These are phyloP conservation scores for Melanogaster broomeanus DNA, from an alignment of 768 basidiomycete species.

Conservation along the genomic window DNA sequence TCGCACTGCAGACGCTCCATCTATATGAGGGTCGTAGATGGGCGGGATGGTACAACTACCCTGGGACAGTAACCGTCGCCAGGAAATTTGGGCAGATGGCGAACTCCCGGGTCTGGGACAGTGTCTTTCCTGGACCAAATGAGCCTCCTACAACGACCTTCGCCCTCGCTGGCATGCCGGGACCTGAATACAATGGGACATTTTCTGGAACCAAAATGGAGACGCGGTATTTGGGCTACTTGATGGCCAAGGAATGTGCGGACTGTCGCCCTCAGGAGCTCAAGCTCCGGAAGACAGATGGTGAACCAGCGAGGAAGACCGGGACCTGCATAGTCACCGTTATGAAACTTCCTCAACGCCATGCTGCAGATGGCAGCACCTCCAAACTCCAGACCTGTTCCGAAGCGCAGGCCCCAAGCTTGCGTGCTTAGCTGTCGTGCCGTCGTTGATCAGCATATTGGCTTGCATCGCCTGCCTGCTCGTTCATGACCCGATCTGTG, in stretches of 20 bases:
- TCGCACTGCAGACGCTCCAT: slow-evolving; percentile 36
- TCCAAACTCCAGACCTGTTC: slow-evolving; percentile 5
- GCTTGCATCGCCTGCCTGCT: slow-evolving; percentile 21
- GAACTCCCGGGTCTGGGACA: slow-evolving; percentile 27
- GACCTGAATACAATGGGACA: slow-evolving; percentile 73
- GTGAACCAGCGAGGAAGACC: slow-evolving; percentile 9
- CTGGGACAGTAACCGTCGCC: slow-evolving; percentile 32
- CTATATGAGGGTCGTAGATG: slow-evolving; percentile 29
- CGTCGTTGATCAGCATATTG: slow-evolving; percentile 23
- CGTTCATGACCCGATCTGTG: slow-evolving; percentile 24
- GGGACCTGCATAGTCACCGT: slow-evolving; percentile 18
- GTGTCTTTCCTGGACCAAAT: slow-evolving; percentile 33
- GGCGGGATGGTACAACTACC: slow-evolving; percentile 40
- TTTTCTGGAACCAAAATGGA: slow-evolving; percentile 58
- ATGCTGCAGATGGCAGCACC: neutral
- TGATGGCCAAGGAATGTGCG: slow-evolving; percentile 28
- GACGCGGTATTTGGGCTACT: slow-evolving; percentile 61
- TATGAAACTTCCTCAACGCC: slow-evolving; percentile 11
- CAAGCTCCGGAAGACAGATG: slow-evolving; percentile 5
- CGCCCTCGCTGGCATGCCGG: slow-evolving; percentile 26
- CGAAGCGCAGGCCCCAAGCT: slow-evolving; percentile 12
- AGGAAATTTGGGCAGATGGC: slow-evolving; percentile 35
- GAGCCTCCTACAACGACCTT: slow-evolving; percentile 28
- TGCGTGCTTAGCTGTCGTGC: slow-evolving; percentile 16
- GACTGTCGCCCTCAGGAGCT: neutral